A percentile compares a stretch with the other conserved stretches of the same genome.
Conservation (phyloP, 2,329 filamentous ascomycete genomes). For the Penicillium sp. region DNA sequence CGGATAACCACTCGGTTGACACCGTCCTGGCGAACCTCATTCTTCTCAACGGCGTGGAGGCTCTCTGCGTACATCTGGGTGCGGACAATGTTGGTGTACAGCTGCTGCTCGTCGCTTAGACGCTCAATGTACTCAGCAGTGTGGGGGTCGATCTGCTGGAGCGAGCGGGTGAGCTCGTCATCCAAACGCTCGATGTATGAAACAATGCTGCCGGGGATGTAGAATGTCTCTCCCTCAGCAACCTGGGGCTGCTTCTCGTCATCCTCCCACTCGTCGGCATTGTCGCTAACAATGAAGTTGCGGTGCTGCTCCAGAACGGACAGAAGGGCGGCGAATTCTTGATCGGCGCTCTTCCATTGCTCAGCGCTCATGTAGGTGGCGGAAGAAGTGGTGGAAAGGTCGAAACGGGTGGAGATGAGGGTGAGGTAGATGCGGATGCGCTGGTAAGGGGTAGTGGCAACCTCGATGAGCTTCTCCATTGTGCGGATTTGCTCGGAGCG, state of each 20-base stretch:
- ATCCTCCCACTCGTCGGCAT: conserved; percentile 97
- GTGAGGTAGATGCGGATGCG: conserved; percentile 88
- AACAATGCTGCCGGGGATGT: conserved; percentile 92
- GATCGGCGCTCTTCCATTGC: conserved; percentile 93
- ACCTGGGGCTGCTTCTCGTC: conserved; percentile 88
- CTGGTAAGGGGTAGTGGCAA: conserved; percentile 89
- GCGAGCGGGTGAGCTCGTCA: conserved; percentile 94
- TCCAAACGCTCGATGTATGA: conserved; percentile 94
- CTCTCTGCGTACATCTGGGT: conserved; percentile 85
- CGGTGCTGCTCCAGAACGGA: conserved; percentile 75
- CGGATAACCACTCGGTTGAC: conserved; percentile 92
- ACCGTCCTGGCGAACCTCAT: conserved; percentile 79
- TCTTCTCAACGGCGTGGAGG: conserved; percentile 66
- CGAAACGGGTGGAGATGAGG: conserved; percentile 90
- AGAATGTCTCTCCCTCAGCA: conserved; percentile 71
- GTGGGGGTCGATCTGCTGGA: conserved; percentile 96
- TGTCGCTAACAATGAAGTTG: conserved; percentile 84
- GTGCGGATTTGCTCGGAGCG: conserved; percentile 90
- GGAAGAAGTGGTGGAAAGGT: conserved; percentile 74
- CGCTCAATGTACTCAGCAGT: conserved; percentile 98
- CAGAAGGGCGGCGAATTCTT: conserved; percentile 77
- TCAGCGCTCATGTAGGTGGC: conserved; percentile 85
- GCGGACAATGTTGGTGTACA: conserved; percentile 92
- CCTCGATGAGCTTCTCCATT: conserved; percentile 94
- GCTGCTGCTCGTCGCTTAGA: conserved; percentile 80